Conservation (phyloP, 2,329 filamentous ascomycete genomes). For the Aspergillus fructus region DNA sequence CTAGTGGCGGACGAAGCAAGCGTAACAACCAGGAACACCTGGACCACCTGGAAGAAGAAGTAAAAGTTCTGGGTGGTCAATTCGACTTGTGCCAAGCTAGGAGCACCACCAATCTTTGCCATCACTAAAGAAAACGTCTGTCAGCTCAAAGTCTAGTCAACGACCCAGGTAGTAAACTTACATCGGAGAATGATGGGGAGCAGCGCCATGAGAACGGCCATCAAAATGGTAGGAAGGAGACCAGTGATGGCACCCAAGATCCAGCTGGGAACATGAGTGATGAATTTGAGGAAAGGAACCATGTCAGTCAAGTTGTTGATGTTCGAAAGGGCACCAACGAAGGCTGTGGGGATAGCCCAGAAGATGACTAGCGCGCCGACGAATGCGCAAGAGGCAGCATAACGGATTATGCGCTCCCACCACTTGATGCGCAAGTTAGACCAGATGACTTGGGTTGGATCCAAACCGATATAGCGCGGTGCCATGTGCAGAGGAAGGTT, state of each 20-base stretch:
- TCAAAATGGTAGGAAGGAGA: conserved; percentile 74
- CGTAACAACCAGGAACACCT: conserved; percentile 87
- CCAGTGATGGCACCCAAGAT: conserved; percentile 83
- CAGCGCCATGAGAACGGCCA: conserved; percentile 82
- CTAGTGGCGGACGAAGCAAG: conserved; percentile 76
- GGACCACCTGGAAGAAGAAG: conserved; percentile 70
- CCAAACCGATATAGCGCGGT: conserved; percentile 79
- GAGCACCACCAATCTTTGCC: conserved; percentile 76
- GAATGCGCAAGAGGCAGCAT: conserved; percentile 67
- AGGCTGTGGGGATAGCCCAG: conserved; percentile 74
- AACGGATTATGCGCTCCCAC: conserved; percentile 78
- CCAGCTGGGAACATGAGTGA: conserved; percentile 66
- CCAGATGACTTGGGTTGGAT: conserved; percentile 83
- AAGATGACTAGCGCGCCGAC: conserved; percentile 80
- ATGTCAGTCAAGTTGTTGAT: conserved; percentile 65
- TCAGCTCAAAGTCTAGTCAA: background rate
- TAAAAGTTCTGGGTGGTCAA: conserved; percentile 88
- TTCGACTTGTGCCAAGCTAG: conserved; percentile 76
- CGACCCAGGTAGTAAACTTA: conserved; percentile 40
- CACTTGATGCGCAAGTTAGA: conserved; percentile 76
- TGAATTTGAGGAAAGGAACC: conserved; percentile 70
- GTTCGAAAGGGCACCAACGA: conserved; percentile 85
- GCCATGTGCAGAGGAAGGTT: conserved; percentile 85
- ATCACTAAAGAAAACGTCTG: conserved; percentile 52
- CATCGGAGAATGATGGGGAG: conserved; percentile 78